Base-by-base conservation (phyloP, 345 rosid species). In the Brassica juncea region DNA sequence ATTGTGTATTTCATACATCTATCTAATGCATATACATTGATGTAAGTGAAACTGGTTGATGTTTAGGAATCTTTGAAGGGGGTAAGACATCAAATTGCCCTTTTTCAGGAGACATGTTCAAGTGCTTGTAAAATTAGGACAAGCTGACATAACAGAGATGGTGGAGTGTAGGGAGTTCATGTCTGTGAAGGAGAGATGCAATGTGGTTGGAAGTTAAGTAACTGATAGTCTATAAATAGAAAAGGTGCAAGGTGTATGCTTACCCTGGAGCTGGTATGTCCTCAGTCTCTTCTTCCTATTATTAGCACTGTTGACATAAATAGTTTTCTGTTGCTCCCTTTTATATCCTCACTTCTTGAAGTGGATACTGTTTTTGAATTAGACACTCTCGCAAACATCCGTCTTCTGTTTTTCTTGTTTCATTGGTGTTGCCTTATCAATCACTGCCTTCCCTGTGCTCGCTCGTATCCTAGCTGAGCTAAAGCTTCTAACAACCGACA, bases 331-430 rank as follows among this genome's bases (percentile, higher is more conserved):
- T 35, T 69, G 3, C 66, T 52, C 32, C 47, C 47, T 69, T 70
- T 80, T 21, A 70, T 55, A 69, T 74, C 25, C 58, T 74, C 59
- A 15, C 67, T 80, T 69, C 27, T 69, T 69, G 30, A 54, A 62
- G 65, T 39, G 30, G 72, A 30, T 80, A 39, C 72, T 70, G 47
- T 70, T 63, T 55, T 21, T n/a, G 72, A 69, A 16, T 70, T 89
- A 8, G 91, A 89, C 72, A 82, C 91, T 2, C 82, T 82, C 0
- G 91, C 93, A 2, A 85, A 84, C 75, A 82, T 89, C 30, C 91
- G 93, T 67, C 91, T 89, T 74, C 70, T 87, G 74, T 89, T 85
- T 75, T 87, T 85, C 84, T 84, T 89, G 71, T 89, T 87, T 75
- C 86, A 75, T 85, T 61, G 90, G 90, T 5, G 88, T 84, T 60